Evolutionary conservation across 2,329 filamentous ascomycete species (phyloP), one percentile per base, ranked within the genome.

Genomic region (Exserohilum turcica): DNA sequence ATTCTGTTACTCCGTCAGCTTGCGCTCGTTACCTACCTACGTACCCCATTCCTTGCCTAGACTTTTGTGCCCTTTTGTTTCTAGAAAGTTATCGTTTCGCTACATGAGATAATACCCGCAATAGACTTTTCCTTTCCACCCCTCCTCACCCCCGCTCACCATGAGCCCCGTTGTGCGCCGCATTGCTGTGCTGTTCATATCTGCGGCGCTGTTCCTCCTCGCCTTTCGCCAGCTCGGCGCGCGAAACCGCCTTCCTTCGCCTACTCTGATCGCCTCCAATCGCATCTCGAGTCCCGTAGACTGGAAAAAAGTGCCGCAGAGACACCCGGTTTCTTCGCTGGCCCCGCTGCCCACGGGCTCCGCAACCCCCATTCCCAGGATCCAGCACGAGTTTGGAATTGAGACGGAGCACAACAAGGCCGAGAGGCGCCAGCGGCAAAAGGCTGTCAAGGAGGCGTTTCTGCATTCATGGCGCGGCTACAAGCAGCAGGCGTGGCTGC

Each of bases 401-500:
- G 73, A 76, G 58, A 68, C 70, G n/a, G 63, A 63, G 29, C 64
- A 70, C 48, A 68, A 64, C 50, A 66, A 64, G 51, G 59, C 68
- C 37, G 56, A 72, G 53, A 61, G 73, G 31, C 49, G 71, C 27
- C 54, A 66, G 7, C 61, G 75, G 40, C 66, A 68, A 48, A 51
- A 60, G 8, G 70, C 67, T 33, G 74, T 77, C 6, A 76, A 74
- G 46, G 60, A 68, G 5, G 66, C 66, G 10, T 76, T 77, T 49
- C 44, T 70, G 47, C 73, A 72, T 37, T 70, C 71, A 3, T 77
- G 82, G 78, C 69, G 76, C 10, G 77, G 80, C 24, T 86, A 86
- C 66, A 81, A 77, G 54, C 66, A 76, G 38, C 66, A 79, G 45
- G 82, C 82, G 1, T 84, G 82, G 81, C 66, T 79, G 40, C 71